Conservation (phyloP, 1,284 basidiomycete species). For the Cutaneotrichosporon sp. region DNA sequence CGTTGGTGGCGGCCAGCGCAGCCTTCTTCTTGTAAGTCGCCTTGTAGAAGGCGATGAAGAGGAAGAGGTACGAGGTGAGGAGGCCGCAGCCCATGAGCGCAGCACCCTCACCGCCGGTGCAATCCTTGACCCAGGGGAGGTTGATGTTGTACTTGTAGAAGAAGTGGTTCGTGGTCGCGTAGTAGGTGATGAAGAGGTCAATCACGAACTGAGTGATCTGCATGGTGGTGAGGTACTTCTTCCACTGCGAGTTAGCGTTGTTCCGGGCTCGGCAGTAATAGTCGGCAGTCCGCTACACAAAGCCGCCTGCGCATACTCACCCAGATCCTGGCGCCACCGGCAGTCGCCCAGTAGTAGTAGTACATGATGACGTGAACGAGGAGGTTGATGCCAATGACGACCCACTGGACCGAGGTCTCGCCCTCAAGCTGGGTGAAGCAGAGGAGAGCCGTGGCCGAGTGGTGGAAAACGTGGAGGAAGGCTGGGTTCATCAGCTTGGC, state of each 20-base stretch:
- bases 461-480: conserved; percentile 98
- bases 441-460: conserved; percentile 93
- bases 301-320: conserved; percentile 55
- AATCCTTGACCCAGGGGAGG: conserved; percentile 72
- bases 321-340: conserved; percentile 93
- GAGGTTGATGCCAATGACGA: conserved; percentile 89
- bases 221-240: conserved; percentile 91
- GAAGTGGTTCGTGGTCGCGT: conserved; percentile 86
- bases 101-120: conserved; percentile 83
- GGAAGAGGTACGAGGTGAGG: conserved; percentile 80
- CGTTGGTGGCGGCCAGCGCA: conserved; percentile 26
- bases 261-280: neutral
- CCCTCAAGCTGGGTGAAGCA: conserved; percentile 95
- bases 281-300: neutral
- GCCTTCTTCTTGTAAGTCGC: conserved; percentile 49
- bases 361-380: conserved; percentile 98
- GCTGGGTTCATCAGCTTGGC: conserved; percentile 56
- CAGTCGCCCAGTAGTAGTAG: conserved; percentile 97
- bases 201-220: conserved; percentile 95
- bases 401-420: conserved; percentile 94
- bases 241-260: conserved; percentile 66
- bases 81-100: conserved; percentile 86
- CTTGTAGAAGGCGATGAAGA: conserved; percentile 69
- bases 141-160: conserved; percentile 63
- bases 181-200: conserved; percentile 85